These are phyloP conservation scores for Leishmania gerbilli DNA, from an alignment of 208 protist species.

Conservation along the genomic window DNA sequence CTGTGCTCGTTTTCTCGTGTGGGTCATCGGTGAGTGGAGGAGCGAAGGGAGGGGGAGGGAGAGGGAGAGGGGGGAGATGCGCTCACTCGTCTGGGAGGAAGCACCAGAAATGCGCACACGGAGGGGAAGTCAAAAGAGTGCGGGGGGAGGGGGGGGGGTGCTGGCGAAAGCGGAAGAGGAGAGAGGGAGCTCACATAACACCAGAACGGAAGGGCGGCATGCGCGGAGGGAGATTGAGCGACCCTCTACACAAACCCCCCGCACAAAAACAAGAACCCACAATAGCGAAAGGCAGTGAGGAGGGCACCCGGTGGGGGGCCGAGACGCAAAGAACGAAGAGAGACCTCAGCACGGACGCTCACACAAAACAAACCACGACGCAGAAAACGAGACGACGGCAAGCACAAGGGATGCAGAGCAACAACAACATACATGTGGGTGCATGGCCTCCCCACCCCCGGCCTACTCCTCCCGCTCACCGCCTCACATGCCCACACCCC, in stretches of 20 bases:
- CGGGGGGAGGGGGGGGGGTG: neutral
- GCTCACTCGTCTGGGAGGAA: neutral
- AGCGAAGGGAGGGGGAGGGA: too few species aligned
- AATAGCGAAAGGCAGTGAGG: too few species aligned
- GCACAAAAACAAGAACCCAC: neutral
- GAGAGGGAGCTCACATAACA: neutral
- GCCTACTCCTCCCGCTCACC: neutral
- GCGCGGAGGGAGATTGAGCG: neutral
- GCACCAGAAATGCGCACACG: neutral
- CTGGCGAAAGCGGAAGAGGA: neutral
- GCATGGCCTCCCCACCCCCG: neutral
- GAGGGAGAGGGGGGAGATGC: too few species aligned
- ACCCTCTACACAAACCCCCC: neutral
- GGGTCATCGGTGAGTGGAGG: neutral
- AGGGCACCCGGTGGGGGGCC: too few species aligned
- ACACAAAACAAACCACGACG: neutral
- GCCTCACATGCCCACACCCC: neutral
- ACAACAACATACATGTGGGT: neutral
- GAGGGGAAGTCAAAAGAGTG: neutral
- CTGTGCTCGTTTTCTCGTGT: too few species aligned
- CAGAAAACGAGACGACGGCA: too few species aligned
- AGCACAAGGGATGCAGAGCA: neutral
- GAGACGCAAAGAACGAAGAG: neutral
- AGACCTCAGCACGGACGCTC: neutral
- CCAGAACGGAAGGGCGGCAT: neutral